Base-by-base conservation (phyloP, 2,329 filamentous ascomycete species). In the Curvularia verruculosa region DNA sequence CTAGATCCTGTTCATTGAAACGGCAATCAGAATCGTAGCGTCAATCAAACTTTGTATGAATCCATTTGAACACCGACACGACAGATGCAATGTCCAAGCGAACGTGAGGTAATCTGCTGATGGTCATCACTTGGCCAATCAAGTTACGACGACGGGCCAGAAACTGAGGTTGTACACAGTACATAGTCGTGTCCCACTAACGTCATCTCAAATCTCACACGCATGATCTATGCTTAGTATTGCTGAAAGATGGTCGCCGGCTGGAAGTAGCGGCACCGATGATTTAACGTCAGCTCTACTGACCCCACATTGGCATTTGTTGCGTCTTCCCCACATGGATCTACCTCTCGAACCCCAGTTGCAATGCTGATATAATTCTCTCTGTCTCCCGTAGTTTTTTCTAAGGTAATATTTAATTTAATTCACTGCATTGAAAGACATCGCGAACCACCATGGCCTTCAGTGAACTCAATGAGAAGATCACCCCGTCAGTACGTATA, bases 391-490 rank as follows among this genome's bases (percentile, higher is more conserved):
- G 13, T 18, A 5, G 19, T 6, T 13, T 46, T 10, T 5, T 26
- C 21, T 21, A n/a, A n/a, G n/a, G n/a, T n/a, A n/a, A n/a, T n/a
- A n/a, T 29, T 21, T 34, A 18, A 8, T 15, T 5, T 1, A 31
- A 6, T 10, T 10, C 23, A 31, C 7, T 3, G 31, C 9, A 6
- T 19, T 21, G n/a, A 21, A n/a, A 19, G 10, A 24, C 3, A 19
- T 13, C 4, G 18, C 6, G 5, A 13, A 39, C 15, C 18, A 23
- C 12, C 26, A 75, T 75, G 73, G 58, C 68, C 3, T 75, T 75
- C 37, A 62, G 73, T 45, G 66, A 71, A 2, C 44, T 75, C 15
- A 68, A 74, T 10, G 69, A 69, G 1, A 74, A 72, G 43, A 58
- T 74, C 23, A 75, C 71, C n/a, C 67, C 67, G 21, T 49, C 66